phyloP scores from a whole-genome alignment of 2,329 filamentous ascomycete genomes.

The Trichoderma koningiopsis region DNA sequence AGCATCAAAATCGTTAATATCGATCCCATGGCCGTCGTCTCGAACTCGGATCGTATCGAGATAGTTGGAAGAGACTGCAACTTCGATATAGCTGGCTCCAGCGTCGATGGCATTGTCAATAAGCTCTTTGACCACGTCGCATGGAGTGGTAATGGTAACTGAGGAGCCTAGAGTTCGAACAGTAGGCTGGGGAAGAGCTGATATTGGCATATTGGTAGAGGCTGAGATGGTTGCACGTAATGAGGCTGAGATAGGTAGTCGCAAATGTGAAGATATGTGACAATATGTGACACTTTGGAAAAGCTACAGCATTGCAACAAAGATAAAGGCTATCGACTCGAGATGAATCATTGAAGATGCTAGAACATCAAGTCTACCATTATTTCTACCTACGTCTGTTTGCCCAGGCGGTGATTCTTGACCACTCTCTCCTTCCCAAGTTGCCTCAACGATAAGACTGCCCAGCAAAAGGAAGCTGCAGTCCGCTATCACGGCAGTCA shows the following conservation, averaged over 20 bases:
- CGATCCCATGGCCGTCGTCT: constrained; percentile 75
- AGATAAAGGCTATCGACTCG: background rate
- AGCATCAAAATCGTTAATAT: constrained; percentile 59
- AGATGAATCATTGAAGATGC: background rate
- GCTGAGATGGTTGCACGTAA: background rate
- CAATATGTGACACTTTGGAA: background rate
- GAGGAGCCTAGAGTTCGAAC: constrained; percentile 62
- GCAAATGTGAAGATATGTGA: too few species aligned
- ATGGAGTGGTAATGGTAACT: constrained; percentile 60
- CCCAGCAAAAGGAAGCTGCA: constrained; percentile 1
- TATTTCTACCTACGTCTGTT: background rate
- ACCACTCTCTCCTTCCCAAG: background rate
- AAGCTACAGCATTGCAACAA: background rate
- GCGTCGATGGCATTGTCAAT: constrained; percentile 78
- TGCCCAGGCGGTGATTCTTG: background rate
- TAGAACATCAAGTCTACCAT: background rate
- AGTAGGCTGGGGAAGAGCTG: constrained; percentile 50
- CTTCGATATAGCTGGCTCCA: constrained; percentile 64
- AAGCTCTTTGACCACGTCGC: constrained; percentile 71
- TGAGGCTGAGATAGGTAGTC: background rate
- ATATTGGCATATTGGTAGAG: constrained; percentile 50
- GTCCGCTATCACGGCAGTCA: background rate
- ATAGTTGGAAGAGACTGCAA: constrained; percentile 66
- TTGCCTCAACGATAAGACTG: background rate
- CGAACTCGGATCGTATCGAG: constrained; percentile 69